Evolutionary conservation across 345 rosid species (phyloP), one percentile per base, ranked within the genome.

Genomic region (Gossypium raimondii): DNA sequence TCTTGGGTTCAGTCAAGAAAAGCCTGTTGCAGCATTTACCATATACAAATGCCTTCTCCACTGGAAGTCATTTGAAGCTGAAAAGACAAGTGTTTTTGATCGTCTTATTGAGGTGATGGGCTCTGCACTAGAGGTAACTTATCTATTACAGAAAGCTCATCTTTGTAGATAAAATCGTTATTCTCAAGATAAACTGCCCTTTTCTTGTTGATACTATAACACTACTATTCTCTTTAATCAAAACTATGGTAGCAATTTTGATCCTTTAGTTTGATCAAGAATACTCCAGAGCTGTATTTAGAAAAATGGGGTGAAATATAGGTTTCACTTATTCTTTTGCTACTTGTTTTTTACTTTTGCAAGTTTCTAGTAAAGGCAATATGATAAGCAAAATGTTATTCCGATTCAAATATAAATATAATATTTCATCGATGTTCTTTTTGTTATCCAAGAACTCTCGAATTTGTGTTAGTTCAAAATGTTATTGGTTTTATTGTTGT

Each of bases 61-160:
- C 75, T 93, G 99, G 97, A 90, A 79, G 85, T 79, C 87, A 63
- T 90, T 95, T 78, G 99, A 93, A 85, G 94, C 92, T 67, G 98
- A 95, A 77, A 93, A 82, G 84, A 93, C 97, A 48, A 95, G 90
- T 79, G 88, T 93, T 29, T 95, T 95, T 81, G 99, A 95, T 80
- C 93, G 92, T 62, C 90, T 95, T 68, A 91, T 95, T 88, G 93
- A 89, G 79, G 73, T 89, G 87, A 88, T 93, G 81, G 97, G 94
- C 73, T 87, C 94, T 67, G 97, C 96, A 29, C 86, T 95, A 60
- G 97, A 90, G 98, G 99, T 91, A 79, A 77, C 56, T 55, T 74
- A 11, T 45, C 60, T 44, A 48, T 67, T 34, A 7, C 47, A 66
- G 11, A 43, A 41, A 38, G 51, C 60, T 65, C 34, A 24, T 45